phyloP scores from a whole-genome alignment of 495 filamentous ascomycete species.

The Achaetomiella virescens region DNA sequence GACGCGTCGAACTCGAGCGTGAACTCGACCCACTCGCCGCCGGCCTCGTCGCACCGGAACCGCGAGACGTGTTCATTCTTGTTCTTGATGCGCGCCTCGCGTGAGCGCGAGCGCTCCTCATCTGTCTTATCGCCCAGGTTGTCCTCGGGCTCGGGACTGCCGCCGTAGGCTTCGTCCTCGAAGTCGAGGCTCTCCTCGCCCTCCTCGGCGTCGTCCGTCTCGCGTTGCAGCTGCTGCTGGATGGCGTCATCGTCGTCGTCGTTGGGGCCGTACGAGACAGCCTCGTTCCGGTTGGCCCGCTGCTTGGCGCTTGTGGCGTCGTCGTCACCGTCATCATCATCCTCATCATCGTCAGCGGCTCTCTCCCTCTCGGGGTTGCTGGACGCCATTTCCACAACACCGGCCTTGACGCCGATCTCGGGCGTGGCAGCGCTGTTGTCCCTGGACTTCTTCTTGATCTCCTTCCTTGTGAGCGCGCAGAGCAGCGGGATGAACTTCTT shows the following conservation, averaged over 20 bases:
- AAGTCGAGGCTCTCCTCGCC: slow-evolving; percentile 39
- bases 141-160: slow-evolving; percentile 41
- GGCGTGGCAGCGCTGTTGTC: slow-evolving; percentile 65
- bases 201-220: slow-evolving; percentile 47
- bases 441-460: slow-evolving; percentile 69
- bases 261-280: slow-evolving; percentile 80
- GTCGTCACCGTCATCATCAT: slow-evolving; percentile 69
- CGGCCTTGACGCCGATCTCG: slow-evolving; percentile 71
- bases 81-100: slow-evolving; percentile 61
- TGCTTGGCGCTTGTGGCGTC: slow-evolving; percentile 80
- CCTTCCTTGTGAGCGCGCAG: slow-evolving; percentile 58
- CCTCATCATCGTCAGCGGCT: slow-evolving; percentile 49
- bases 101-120: slow-evolving; percentile 39
- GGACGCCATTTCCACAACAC: slow-evolving; percentile 56
- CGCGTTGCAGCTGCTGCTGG: slow-evolving; percentile 49
- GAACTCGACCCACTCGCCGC: slow-evolving; percentile 70
- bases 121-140: slow-evolving; percentile 43
- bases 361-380: slow-evolving; percentile 33
- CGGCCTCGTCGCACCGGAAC: slow-evolving; percentile 73
- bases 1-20: slow-evolving; percentile 74
- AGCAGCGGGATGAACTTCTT: slow-evolving; percentile 67
- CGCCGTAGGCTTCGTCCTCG: slow-evolving; percentile 53
- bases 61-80: slow-evolving; percentile 57
- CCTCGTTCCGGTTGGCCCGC: slow-evolving; percentile 66
- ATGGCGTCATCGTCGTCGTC: slow-evolving; percentile 86